Conservation (phyloP, 441 rosid species). For the Croton setiger region DNA sequence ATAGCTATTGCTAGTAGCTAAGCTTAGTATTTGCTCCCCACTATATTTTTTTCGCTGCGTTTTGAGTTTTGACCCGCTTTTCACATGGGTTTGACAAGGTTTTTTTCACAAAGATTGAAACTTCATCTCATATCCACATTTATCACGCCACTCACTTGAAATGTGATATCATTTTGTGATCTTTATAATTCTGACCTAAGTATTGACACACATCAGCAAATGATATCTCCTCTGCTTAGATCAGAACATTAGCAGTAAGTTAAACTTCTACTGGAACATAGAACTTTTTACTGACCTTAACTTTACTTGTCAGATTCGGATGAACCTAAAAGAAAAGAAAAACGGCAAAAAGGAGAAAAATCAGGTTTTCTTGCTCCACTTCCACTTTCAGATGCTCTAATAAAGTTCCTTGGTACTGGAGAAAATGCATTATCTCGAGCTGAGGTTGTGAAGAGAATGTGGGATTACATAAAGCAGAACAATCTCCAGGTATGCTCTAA, state of each 20-base stretch:
- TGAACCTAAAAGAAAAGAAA: conserved; percentile 42
- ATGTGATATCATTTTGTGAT: background rate
- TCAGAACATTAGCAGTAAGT: background rate
- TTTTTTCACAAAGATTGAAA: background rate
- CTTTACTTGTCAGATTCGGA: conserved; percentile 29
- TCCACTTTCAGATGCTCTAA: conserved; percentile 58
- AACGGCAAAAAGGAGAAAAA: conserved; percentile 47
- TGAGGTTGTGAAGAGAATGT: conserved; percentile 63
- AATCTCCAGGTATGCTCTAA: conserved; percentile 51
- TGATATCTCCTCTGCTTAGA: background rate
- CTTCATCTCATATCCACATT: background rate
- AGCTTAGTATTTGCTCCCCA: background rate
- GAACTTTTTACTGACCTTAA: background rate
- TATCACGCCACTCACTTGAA: background rate
- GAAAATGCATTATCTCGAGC: conserved; percentile 53
- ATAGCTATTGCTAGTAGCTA: background rate
- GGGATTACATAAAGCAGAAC: conserved; percentile 68
- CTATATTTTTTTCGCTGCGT: background rate
- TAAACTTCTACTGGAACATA: background rate
- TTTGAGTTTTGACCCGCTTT: background rate
- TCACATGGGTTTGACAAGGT: conserved; percentile 1
- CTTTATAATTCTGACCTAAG: background rate
- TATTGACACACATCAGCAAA: background rate
- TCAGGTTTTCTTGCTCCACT: conserved; percentile 58
- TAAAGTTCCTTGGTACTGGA: conserved; percentile 60